Evolutionary conservation across 2,329 filamentous ascomycete genomes (phyloP).

Genomic region (Blastomyces gilchristii): DNA sequence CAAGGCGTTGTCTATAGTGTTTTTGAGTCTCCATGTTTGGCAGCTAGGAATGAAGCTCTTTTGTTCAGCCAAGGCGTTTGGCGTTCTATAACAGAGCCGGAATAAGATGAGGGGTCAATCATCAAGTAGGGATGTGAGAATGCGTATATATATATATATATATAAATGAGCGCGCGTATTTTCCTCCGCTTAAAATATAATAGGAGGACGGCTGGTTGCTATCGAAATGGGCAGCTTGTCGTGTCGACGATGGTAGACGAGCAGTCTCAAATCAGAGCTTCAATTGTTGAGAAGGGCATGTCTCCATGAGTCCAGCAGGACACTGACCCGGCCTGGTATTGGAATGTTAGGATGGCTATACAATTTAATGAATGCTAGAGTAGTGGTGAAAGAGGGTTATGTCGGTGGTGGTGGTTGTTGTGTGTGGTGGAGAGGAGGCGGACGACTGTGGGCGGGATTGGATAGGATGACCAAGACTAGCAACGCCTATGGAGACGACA

Average conservation of each 20-base stretch:
- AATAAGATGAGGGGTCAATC: neutral
- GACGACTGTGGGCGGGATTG: neutral
- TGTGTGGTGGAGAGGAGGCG: neutral
- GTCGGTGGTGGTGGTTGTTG: neutral
- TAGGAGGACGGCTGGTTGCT: neutral
- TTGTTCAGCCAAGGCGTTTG: neutral
- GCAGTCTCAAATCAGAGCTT: neutral
- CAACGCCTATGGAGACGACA: neutral
- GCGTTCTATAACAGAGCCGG: neutral
- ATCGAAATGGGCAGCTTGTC: neutral
- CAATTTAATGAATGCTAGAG: neutral
- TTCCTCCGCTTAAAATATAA: neutral
- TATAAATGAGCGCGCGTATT: neutral
- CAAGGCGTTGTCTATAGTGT: neutral
- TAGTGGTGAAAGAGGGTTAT: neutral
- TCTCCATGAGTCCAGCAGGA: neutral
- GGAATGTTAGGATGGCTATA: neutral
- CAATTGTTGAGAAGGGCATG: neutral
- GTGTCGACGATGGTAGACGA: neutral
- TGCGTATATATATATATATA: neutral
- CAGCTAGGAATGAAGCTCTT: neutral
- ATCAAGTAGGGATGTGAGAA: neutral
- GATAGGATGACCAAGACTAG: neutral
- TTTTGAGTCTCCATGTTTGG: slow-evolving; percentile 1
- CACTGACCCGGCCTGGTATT: neutral